phyloP scores from a whole-genome alignment of 495 filamentous ascomycete genomes.

The Peziza echinospora region DNA sequence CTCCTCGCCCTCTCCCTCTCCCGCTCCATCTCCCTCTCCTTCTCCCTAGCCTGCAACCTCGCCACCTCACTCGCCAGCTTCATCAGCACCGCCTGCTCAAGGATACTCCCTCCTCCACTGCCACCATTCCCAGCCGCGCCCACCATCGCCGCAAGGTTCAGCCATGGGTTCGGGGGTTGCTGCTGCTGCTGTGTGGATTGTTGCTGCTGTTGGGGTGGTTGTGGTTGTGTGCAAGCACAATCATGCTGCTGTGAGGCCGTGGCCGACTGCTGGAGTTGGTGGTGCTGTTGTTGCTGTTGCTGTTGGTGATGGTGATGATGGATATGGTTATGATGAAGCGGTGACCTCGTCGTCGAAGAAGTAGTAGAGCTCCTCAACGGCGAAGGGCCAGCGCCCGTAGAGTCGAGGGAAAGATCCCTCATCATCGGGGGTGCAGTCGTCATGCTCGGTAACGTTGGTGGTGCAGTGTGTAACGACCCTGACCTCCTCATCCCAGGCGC shows the following conservation, averaged over 20 bases:
- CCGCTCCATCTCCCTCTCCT: background rate
- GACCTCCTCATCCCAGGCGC: too few relatives aligned
- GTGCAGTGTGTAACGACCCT: too few relatives aligned
- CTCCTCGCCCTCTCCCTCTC: background rate
- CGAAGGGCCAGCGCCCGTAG: background rate
- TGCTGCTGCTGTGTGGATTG: background rate
- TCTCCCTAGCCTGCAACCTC: background rate
- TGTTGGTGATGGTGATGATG: too few relatives aligned
- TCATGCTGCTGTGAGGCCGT: too few relatives aligned
- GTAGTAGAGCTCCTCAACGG: background rate
- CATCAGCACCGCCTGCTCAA: conserved; percentile 6
- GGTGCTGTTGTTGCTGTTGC: too few relatives aligned
- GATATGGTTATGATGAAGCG: too few relatives aligned
- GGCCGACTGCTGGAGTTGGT: too few relatives aligned
- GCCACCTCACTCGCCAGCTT: conserved; percentile 3
- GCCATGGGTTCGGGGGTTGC: background rate
- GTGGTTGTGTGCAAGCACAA: background rate
- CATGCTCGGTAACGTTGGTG: too few relatives aligned
- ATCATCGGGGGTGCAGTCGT: background rate
- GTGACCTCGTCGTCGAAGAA: too few relatives aligned
- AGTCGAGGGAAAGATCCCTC: background rate
- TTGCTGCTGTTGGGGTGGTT: background rate
- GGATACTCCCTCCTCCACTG: conserved; percentile 1
- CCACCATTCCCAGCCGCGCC: background rate
- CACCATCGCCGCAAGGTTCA: background rate